Conservation (phyloP, 1,284 basidiomycete species). For the Schizopora paradoxa region DNA sequence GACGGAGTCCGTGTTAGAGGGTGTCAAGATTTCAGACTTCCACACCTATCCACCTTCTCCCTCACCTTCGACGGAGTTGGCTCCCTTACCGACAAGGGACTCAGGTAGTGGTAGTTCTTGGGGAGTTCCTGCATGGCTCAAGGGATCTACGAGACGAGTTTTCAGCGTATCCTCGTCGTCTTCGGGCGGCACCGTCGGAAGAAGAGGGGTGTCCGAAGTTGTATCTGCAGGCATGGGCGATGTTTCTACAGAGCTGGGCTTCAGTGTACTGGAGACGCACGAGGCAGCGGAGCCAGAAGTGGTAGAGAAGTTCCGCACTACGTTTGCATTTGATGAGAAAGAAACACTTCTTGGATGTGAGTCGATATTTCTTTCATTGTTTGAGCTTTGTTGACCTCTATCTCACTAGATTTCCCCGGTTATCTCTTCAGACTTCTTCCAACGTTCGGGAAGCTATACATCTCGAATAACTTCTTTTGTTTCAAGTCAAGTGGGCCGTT, state of each 20-base stretch:
- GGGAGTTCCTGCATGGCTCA: constrained; percentile 71
- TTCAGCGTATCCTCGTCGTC: constrained; percentile 20
- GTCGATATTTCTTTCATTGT: constrained; percentile 28
- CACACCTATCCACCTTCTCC: constrained; percentile 79
- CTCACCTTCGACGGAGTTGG: constrained; percentile 39
- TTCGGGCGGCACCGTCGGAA: constrained; percentile 16
- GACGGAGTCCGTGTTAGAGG: constrained; percentile 21
- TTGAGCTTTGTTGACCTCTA: background rate
- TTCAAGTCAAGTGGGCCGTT: constrained; percentile 82
- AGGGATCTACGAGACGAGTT: constrained; percentile 47
- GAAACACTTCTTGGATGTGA: constrained; percentile 83
- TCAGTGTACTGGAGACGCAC: constrained; percentile 69
- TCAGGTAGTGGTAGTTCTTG: constrained; percentile 39
- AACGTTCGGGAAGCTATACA: constrained; percentile 78
- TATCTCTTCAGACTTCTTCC: constrained; percentile 85
- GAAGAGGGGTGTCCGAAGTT: constrained; percentile 44
- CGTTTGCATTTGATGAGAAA: constrained; percentile 83
- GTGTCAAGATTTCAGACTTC: constrained; percentile 22
- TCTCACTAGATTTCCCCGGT: constrained; percentile 71
- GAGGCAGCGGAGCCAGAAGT: constrained; percentile 58
- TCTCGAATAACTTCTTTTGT: constrained; percentile 86
- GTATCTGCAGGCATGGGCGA: constrained; percentile 23
- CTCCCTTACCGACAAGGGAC: constrained; percentile 26
- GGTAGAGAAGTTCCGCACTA: constrained; percentile 68
- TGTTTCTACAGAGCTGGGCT: constrained; percentile 55